Percentiles rank a stretch among this genome's conserved stretches.
Evolutionary conservation across 306 rosid genomes (phyloP).

Genomic region (Luffa acutangula): DNA sequence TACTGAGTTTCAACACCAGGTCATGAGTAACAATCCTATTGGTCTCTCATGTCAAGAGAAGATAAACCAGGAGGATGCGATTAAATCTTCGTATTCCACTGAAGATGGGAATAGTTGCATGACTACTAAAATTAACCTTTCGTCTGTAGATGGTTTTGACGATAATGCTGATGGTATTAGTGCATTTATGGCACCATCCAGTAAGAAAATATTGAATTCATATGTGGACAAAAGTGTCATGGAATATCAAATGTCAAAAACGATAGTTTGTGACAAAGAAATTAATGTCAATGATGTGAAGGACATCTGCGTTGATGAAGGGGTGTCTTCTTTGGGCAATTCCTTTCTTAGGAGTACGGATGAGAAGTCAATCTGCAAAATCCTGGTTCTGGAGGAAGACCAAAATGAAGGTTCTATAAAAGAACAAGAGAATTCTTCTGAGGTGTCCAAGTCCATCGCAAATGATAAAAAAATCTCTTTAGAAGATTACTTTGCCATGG

Average conservation of each 20-base stretch:
- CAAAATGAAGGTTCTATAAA: conserved; percentile 4
- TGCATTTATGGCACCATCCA: conserved; percentile 20
- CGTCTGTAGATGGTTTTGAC: not conserved
- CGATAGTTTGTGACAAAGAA: conserved; percentile 41
- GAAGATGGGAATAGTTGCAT: not conserved
- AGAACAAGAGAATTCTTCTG: conserved; percentile 18
- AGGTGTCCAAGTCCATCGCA: not conserved
- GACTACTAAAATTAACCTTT: not conserved
- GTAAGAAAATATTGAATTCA: conserved; percentile 21
- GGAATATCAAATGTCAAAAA: conserved; percentile 47
- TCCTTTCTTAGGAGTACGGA: conserved; percentile 28
- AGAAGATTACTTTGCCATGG: conserved; percentile 23
- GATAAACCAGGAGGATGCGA: conserved; percentile 16
- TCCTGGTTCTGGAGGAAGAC: conserved; percentile 15
- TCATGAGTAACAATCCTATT: conserved; percentile 29
- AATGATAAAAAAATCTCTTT: not conserved
- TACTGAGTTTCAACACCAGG: conserved; percentile 23
- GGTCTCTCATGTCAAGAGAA: conserved; percentile 16
- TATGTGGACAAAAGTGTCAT: conserved; percentile 42
- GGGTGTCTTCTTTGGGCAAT: conserved; percentile 36
- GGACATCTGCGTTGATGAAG: conserved; percentile 80
- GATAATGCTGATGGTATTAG: not conserved
- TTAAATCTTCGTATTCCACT: not conserved
- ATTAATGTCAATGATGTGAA: conserved; percentile 42
- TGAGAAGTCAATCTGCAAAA: conserved; percentile 17